Conservation (phyloP, 768 basidiomycete genomes). For the Cyclocybe aegerita region DNA sequence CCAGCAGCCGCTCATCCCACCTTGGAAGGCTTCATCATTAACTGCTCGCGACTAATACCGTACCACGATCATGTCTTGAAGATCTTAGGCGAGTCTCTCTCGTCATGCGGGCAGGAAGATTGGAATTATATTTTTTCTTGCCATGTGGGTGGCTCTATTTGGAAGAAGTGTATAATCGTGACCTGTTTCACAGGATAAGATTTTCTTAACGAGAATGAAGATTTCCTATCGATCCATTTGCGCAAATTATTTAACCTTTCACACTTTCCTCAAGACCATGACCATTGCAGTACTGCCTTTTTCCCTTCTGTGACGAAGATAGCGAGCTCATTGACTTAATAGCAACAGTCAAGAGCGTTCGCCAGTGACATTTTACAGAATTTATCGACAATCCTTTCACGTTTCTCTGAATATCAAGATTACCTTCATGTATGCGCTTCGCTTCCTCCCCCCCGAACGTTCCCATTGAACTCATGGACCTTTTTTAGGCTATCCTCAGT, state of each 20-base stretch:
- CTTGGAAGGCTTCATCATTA: conserved; percentile 27
- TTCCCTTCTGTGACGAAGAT: not conserved
- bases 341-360: conserved; percentile 11
- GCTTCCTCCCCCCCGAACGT: not conserved
- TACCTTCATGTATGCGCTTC: conserved; percentile 25
- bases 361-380: conserved; percentile 26
- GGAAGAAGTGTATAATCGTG: not conserved
- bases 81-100: conserved; percentile 9
- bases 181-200: conserved; percentile 16
- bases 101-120: conserved; percentile 9
- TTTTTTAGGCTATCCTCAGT: conserved; percentile 25
- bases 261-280: conserved; percentile 23
- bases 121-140: conserved; percentile 28
- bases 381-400: conserved; percentile 30
- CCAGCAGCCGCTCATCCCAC: conserved; percentile 14
- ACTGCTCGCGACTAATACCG: conserved; percentile 23
- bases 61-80: conserved; percentile 25
- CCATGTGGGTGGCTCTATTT: conserved; percentile 12
- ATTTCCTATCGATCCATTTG: conserved; percentile 36
- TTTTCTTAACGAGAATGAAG: conserved; percentile 25
- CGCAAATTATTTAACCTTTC: conserved; percentile 29
- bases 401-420: conserved; percentile 27
- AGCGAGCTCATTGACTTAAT: not conserved
- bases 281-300: conserved; percentile 14
- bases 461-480: not conserved